Base-by-base conservation (phyloP, 2,329 filamentous ascomycete genomes). In the Penicillium frequentans region DNA sequence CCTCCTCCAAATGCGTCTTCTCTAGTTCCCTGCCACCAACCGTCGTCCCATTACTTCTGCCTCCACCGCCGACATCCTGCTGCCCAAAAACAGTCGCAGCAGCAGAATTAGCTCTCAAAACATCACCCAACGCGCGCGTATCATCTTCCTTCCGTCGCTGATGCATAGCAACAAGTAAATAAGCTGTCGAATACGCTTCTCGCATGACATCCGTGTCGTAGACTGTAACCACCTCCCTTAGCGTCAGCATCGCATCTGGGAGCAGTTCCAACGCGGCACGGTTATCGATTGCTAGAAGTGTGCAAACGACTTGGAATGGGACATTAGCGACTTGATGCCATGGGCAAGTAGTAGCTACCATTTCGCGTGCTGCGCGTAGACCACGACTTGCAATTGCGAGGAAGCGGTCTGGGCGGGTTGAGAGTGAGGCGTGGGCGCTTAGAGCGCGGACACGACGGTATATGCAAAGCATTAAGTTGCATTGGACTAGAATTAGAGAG, bases 321-420 rank as follows among this genome's bases (percentile, higher is more conserved):
- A 86, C 81, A 49, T 86, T 85, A 27, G 82, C 82, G 46, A 83
- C 78, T 56, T 86, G 83, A 62, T 86, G 84, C 84, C 84, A 86
- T 0, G 83, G 83, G 3, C 75, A 73, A 13, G 74, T 72, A 10
- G 70, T 68, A 2, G 75, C 72, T 0, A 81, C 71, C 65, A 85
- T 79, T 6, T 68, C 68, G 6, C 77, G 74, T 0, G 83, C 81
- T 0, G 81, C 80, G 23, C 74, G 71, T 10, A 85, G 75, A 0
- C 78, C 82, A 3, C 75, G 73, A 2, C 49, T 54, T 0, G 78
- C 75, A 3, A 85, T 71, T 0, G 69, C 70, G 3, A 85, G 75
- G 11, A 85, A 76, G 8, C 75, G 74, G 14, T 82, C 80, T 2
- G 80, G 74, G 0, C 70, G 65, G 1, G 70, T 70, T 0, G 79